Conservation (phyloP, 805 yeast species). For the Candida arabinofermentans region DNA sequence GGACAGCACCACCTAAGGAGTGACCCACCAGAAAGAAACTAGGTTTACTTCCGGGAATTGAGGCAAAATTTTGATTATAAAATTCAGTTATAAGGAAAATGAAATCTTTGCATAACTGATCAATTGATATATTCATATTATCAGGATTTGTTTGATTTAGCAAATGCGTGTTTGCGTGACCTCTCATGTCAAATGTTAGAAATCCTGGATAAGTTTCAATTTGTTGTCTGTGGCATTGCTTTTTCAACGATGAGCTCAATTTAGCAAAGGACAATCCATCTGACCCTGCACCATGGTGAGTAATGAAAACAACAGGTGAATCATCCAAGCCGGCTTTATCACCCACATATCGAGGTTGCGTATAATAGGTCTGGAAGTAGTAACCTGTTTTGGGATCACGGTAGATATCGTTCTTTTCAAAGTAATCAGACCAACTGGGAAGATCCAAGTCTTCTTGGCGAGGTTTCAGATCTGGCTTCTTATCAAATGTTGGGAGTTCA, state of each 20-base stretch:
- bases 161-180: constrained; percentile 62
- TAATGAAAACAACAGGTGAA: constrained; percentile 57
- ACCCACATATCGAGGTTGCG: constrained; percentile 39
- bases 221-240: constrained; percentile 23
- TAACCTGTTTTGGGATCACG: constrained; percentile 22
- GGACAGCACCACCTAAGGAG: constrained; percentile 87
- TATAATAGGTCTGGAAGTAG: constrained; percentile 53
- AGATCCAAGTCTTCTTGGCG: background rate
- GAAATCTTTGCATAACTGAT: constrained; percentile 57
- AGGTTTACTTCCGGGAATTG: constrained; percentile 20
- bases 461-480: background rate
- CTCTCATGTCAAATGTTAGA: constrained; percentile 75
- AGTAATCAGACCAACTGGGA: constrained; percentile 34
- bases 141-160: constrained; percentile 15
- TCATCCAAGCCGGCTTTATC: constrained; percentile 9
- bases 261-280: constrained; percentile 72
- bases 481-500: constrained; percentile 7
- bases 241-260: constrained; percentile 42
- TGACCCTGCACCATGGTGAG: constrained; percentile 96
- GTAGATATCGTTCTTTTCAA: constrained; percentile 27
- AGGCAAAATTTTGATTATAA: constrained; percentile 16
- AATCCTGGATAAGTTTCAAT: constrained; percentile 50
- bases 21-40: constrained; percentile 73
- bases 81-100: constrained; percentile 42
- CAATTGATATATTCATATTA: constrained; percentile 37